Evolutionary conservation across 441 rosid genomes (phyloP).

Genomic region (Erodium trifolium): DNA sequence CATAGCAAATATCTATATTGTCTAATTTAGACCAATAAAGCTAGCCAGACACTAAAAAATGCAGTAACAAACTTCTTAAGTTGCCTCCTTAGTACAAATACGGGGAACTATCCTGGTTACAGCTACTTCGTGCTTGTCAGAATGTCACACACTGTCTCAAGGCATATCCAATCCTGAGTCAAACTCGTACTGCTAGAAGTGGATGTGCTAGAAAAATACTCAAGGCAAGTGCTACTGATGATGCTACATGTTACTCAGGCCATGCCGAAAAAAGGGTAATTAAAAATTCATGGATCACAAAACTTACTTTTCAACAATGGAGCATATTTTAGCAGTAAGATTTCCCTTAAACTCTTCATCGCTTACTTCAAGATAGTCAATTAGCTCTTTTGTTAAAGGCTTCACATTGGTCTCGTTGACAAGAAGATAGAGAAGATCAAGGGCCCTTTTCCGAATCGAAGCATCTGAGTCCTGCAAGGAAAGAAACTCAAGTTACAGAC

Average conservation of each 20-base stretch:
- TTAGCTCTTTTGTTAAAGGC: conserved; percentile 79
- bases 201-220: neutral
- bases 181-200: neutral
- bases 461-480: conserved; percentile 92
- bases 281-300: conserved; percentile 14
- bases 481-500: conserved; percentile 15
- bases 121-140: neutral
- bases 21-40: neutral
- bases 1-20: neutral
- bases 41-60: conserved; percentile 2
- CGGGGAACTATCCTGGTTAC: neutral
- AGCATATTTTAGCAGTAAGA: conserved; percentile 95
- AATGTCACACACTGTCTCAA: neutral
- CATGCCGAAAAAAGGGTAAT: no score
- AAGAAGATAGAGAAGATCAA: conserved; percentile 77
- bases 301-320: conserved; percentile 92
- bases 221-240: conserved; percentile 1
- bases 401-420: conserved; percentile 91
- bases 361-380: conserved; percentile 91
- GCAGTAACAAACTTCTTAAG: neutral
- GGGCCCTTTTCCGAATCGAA: conserved; percentile 95
- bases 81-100: neutral
- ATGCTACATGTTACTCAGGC: neutral
- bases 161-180: neutral
- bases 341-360: conserved; percentile 93